Evolutionary conservation across 2,329 filamentous ascomycete genomes (phyloP).

Genomic region (Colletotrichum tofieldiae): DNA sequence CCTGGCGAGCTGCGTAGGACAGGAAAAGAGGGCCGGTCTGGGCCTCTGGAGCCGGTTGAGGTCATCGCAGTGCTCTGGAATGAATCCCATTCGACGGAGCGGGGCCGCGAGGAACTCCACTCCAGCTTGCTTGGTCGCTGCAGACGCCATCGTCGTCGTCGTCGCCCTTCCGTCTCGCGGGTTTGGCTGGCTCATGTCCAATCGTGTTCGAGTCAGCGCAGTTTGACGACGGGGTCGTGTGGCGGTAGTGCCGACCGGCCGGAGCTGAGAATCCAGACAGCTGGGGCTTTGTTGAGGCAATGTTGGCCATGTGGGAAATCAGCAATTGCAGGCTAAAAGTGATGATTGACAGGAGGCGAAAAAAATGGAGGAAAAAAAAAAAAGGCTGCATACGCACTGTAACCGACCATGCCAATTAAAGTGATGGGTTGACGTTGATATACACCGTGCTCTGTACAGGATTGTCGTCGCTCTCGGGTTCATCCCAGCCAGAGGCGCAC

Average conservation of each 20-base stretch:
- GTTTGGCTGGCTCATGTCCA: neutral
- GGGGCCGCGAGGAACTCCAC: conserved; percentile 5
- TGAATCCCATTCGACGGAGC: conserved; percentile 33
- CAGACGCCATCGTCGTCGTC: conserved; percentile 8
- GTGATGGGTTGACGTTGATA: conserved; percentile 25
- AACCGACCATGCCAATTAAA: conserved; percentile 18
- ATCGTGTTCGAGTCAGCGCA: conserved; percentile 27
- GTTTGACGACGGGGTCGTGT: neutral
- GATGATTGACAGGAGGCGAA: conserved; percentile 37
- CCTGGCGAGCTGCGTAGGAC: neutral
- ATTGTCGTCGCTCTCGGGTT: conserved; percentile 24
- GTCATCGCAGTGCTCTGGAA: conserved; percentile 33
- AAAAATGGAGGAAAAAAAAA: neutral
- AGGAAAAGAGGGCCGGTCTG: conserved; percentile 26
- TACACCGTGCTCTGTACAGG: neutral
- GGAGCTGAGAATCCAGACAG: conserved; percentile 12
- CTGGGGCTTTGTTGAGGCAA: neutral
- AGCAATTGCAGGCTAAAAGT: neutral
- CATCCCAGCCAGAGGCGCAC: conserved; percentile 32
- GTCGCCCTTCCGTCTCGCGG: conserved; percentile 24
- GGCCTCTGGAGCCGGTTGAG: conserved; percentile 27
- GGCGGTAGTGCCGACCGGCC: conserved; percentile 16
- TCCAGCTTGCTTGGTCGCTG: conserved; percentile 11
- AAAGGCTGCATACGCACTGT: neutral
- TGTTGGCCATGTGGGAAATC: neutral